phyloP scores from a whole-genome alignment of 495 filamentous ascomycete genomes.

The Friedmanniomyces endolithicus region DNA sequence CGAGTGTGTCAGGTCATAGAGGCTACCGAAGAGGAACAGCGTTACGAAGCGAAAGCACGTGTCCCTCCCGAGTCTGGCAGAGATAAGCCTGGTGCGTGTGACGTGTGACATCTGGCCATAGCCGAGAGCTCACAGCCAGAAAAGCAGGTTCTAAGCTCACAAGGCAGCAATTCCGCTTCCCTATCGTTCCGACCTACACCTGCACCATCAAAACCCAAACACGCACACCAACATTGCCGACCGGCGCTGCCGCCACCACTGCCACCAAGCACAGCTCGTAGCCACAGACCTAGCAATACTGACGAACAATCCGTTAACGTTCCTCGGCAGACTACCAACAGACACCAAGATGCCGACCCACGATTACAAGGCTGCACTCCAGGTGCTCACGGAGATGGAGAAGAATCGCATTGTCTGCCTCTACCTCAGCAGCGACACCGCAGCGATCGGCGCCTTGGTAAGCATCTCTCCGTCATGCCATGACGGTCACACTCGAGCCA shows the following conservation, averaged over 20 bases:
- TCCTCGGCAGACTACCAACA: not conserved
- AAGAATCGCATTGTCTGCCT: conserved; percentile 14
- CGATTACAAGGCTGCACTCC: not conserved
- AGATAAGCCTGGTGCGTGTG: not conserved
- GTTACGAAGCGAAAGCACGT: not conserved
- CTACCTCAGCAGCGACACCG: conserved; percentile 13
- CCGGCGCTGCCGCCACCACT: too few relatives aligned
- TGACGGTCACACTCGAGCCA: not conserved
- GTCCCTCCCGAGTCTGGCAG: not conserved
- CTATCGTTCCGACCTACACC: too few relatives aligned
- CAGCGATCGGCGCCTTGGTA: not conserved
- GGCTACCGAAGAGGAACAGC: not conserved
- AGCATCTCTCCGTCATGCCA: not conserved
- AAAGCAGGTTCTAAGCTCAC: not conserved
- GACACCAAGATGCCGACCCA: not conserved
- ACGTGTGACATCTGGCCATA: not conserved
- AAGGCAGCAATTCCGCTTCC: too few relatives aligned
- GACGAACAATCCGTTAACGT: not conserved
- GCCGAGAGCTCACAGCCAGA: not conserved
- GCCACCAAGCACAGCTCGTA: too few relatives aligned
- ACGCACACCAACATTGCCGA: too few relatives aligned
- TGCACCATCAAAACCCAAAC: too few relatives aligned
- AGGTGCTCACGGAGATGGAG: conserved; percentile 9
- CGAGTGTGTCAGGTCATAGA: too few relatives aligned
- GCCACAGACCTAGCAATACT: not conserved